Evolutionary conservation across 768 basidiomycete species (phyloP).

Genomic region (Mycena metata): DNA sequence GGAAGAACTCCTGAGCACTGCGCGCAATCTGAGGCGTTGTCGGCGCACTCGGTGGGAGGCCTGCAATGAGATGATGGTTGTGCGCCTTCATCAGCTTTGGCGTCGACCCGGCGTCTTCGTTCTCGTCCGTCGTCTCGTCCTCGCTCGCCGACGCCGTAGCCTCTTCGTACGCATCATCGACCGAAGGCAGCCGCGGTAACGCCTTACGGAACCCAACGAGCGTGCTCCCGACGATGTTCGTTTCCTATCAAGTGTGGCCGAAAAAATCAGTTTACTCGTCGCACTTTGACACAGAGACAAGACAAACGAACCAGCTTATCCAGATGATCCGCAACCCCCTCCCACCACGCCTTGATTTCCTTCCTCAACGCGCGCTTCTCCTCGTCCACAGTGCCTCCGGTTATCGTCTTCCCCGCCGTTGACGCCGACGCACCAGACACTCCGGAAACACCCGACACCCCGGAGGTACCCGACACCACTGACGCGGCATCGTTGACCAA

Average conservation of each 20-base stretch:
- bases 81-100: conserved; percentile 21
- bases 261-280: background rate
- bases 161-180: conserved; percentile 63
- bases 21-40: conserved; percentile 30
- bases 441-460: background rate
- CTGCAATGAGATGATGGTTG: conserved; percentile 14
- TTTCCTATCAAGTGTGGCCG: conserved; percentile 56
- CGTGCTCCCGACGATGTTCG: conserved; percentile 48
- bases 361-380: conserved; percentile 65
- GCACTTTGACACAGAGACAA: background rate
- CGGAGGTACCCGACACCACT: background rate
- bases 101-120: conserved; percentile 12
- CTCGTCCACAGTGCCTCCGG: conserved; percentile 46
- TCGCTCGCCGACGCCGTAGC: conserved; percentile 35
- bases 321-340: conserved; percentile 70
- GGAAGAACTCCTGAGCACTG: conserved; percentile 33
- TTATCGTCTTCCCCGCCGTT: conserved; percentile 25
- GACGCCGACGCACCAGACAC: conserved; percentile 13
- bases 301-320: conserved; percentile 65
- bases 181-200: conserved; percentile 71
- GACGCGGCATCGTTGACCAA: conserved; percentile 1
- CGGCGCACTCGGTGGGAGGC: conserved; percentile 35
- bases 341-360: conserved; percentile 80
- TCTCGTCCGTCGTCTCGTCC: conserved; percentile 34
- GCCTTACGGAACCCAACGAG: conserved; percentile 55